Evolutionary conservation across 257 asterid genomes (phyloP), one percentile per base, ranked within the genome.

Genomic region (Ligustrum vulgare): DNA sequence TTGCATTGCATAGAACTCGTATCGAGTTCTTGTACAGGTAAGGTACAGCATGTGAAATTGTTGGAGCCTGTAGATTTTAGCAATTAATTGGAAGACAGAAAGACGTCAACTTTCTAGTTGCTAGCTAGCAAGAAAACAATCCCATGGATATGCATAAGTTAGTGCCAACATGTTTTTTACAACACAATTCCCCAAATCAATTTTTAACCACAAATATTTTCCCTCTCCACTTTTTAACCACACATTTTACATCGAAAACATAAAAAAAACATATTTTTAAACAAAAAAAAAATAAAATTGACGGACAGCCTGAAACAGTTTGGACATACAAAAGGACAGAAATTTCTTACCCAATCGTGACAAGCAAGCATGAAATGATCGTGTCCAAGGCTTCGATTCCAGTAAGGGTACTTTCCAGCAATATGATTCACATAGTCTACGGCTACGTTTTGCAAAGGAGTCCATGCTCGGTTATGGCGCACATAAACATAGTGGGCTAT

Each of bases 1-100:
- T 89, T 20, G 91, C 91, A 15, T 89, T 89, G 62, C 91, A 89
- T 3, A 89, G 78, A 23, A 86, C 89, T 73, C 93, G 62, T 51
- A 89, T 86, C 0, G 93, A 84, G 86, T 89, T 89, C 81, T 78
- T 58, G 79, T 23, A 83, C 12, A 86, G 81, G 23, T 67, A 13
- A 9, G 80, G 72, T 6, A 77, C 74, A 0, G 80, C 89, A 3
- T 73, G 67, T 11, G 91, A 84, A 7, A 88, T 72, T 7, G 64
- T 81, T 6, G 93, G 93, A 13, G 88, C 86, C 93, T 88, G 85
- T 56, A 66, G 62, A 8, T 32, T 8, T 73, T 74, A 37, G 10
- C 39, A 67, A 6, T 36, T 37, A 16, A 45, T 71, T 12, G 22
- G 20, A 49, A 72, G n/a, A 18, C 18, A 45, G 3, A 65, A 12